Base-by-base conservation (phyloP, 2,329 filamentous ascomycete species). In the Penicillium decumbens region DNA sequence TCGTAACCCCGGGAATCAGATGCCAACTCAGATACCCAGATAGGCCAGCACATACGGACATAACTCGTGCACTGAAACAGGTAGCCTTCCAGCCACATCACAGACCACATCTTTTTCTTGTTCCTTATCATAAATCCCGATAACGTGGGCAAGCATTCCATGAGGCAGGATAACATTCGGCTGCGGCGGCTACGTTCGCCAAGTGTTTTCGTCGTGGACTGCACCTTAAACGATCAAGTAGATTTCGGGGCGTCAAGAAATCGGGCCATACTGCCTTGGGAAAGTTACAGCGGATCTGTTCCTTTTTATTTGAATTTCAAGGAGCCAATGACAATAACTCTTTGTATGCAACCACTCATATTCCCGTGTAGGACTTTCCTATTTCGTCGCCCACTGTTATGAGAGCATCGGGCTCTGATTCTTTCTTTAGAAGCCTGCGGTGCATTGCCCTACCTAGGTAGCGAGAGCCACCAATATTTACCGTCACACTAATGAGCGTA, bases 171-270 rank as follows among this genome's bases (percentile, higher is more conserved):
- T 46, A 48, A 28, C 24, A 15, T 37, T 49, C 52, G 50, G 50
- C 38, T 54, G 43, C n/a, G 41, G 50, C 53, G 50, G 50, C 46
- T 54, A 15, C 7, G 12, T 42, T 54, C 47, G 47, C 53, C 51
- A 41, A 43, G 15, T 5, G 4, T 20, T 23, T 20, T 23, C 33
- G 8, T 35, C 15, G 33, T 23, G 2, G 33, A 37, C 8, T 9
- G 33, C 33, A 4, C 33, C 33, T 10, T 37, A 12, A 37, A 37
- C 15, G 33, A 37, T 20, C 18, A 37, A 7, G 12, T 41, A 27
- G n/a, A 23, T 41, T 41, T 37, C 8, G 18, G 18, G 9, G 33
- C 38, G 23, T 28, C 12, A 41, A 28, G 10, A 9, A 8, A 41
- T 41, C 6, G 38, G 24, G 27, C 20, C 42, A 20, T 32, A 44